phyloP scores from a whole-genome alignment of 805 yeast species.

The Monosporozyma servazzii region DNA sequence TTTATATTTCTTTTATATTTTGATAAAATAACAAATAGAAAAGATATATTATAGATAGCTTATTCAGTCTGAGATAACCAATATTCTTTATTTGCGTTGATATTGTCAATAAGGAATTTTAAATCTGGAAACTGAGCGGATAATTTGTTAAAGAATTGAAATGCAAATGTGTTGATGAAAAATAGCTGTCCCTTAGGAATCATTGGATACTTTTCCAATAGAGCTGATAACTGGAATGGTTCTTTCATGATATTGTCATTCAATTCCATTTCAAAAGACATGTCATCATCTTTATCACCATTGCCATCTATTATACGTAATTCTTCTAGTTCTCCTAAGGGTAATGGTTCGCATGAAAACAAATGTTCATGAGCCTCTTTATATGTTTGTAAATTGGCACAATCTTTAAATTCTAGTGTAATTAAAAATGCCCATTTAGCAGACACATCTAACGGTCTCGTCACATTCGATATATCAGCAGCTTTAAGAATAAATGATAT shows the following conservation, averaged over 20 bases:
- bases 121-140: slow-evolving; percentile 53
- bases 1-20: neutral
- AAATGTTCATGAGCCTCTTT: neutral
- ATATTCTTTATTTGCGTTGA: slow-evolving; percentile 43
- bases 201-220: slow-evolving; percentile 38
- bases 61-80: slow-evolving; percentile 35
- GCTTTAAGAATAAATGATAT: slow-evolving; percentile 74
- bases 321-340: neutral
- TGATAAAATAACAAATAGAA: neutral
- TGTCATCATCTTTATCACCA: slow-evolving; percentile 3
- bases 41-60: neutral
- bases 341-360: neutral
- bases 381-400: slow-evolving; percentile 40
- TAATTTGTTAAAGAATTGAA: slow-evolving; percentile 59
- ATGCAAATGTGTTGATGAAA: slow-evolving; percentile 77
- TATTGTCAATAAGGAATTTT: slow-evolving; percentile 44
- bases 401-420: slow-evolving; percentile 66
- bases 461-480: slow-evolving; percentile 92
- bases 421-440: slow-evolving; percentile 83
- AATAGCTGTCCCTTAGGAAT: slow-evolving; percentile 70
- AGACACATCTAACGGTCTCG: slow-evolving; percentile 66
- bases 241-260: slow-evolving; percentile 3
- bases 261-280: slow-evolving; percentile 6
- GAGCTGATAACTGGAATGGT: slow-evolving; percentile 25
- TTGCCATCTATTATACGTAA: neutral